Evolutionary conservation across 352 stramenopile species (phyloP).

Genomic region (Pythium sp.): DNA sequence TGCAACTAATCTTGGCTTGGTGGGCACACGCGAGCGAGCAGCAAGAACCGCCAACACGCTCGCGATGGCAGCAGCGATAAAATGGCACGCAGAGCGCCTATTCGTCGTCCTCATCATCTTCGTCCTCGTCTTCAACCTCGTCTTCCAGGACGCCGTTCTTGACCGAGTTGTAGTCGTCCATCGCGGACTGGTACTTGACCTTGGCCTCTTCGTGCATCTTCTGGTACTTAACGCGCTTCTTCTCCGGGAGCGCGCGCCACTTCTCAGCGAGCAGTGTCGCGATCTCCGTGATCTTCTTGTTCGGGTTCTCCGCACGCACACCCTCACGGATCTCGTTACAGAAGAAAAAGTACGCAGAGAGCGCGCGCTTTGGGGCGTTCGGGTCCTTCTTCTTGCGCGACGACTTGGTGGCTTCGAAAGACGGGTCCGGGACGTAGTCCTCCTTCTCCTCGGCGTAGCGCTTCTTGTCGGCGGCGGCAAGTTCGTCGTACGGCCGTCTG

Average conservation of each 20-base stretch:
- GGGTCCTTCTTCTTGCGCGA: slow-evolving; percentile 91
- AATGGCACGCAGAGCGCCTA: slow-evolving; percentile 24
- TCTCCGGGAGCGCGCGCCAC: slow-evolving; percentile 88
- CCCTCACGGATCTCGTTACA: slow-evolving; percentile 91
- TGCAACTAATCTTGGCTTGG: slow-evolving; percentile 19
- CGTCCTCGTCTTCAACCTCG: slow-evolving; percentile 57
- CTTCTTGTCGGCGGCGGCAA: slow-evolving; percentile 83
- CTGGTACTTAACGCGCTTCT: slow-evolving; percentile 91
- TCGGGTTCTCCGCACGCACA: slow-evolving; percentile 91
- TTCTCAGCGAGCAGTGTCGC: slow-evolving; percentile 73
- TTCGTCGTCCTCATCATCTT: slow-evolving; percentile 69
- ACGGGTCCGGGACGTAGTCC: slow-evolving; percentile 85
- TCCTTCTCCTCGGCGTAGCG: slow-evolving; percentile 88
- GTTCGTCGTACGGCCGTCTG: slow-evolving; percentile 75
- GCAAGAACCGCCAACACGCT: neutral
- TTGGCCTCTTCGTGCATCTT: slow-evolving; percentile 87
- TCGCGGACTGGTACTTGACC: slow-evolving; percentile 84
- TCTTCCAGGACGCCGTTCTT: slow-evolving; percentile 37
- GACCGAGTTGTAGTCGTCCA: slow-evolving; percentile 87
- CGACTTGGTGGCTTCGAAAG: slow-evolving; percentile 62
- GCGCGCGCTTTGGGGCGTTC: slow-evolving; percentile 91
- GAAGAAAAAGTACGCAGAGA: slow-evolving; percentile 95
- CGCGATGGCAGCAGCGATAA: neutral
- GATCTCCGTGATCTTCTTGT: slow-evolving; percentile 94
- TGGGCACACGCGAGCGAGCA: neutral